Percentiles rank a stretch among this genome's conserved stretches.
Evolutionary conservation across 106 monocot species (phyloP).

Genomic region (Agapanthus africanus): DNA sequence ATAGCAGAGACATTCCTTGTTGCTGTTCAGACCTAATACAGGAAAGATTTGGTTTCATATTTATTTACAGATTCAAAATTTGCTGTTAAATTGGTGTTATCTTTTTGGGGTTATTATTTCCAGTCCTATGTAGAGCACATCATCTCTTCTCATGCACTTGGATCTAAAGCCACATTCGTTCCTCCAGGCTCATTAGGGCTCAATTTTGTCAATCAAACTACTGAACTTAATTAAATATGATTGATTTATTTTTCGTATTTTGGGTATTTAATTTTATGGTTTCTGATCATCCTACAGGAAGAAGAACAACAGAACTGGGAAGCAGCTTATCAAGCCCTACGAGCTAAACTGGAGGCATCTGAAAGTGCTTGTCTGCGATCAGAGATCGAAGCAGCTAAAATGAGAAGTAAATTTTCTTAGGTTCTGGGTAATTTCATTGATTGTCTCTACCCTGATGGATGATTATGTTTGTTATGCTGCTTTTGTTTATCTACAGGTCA

Average conservation of each 20-base stretch:
- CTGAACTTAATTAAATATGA: not conserved
- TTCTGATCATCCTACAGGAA: conserved; percentile 35
- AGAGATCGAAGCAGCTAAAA: conserved; percentile 86
- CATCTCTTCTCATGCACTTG: not conserved
- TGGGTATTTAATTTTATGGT: not conserved
- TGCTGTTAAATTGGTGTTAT: not conserved
- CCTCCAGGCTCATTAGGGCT: not conserved
- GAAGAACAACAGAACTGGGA: conserved; percentile 74
- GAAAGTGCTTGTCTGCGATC: conserved; percentile 53
- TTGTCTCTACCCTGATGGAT: not conserved
- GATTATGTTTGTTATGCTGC: not conserved
- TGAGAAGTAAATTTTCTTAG: conserved; percentile 53
- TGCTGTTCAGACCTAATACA: not conserved
- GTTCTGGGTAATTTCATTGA: not conserved
- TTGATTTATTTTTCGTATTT: not conserved
- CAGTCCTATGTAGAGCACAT: not conserved
- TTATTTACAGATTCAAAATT: not conserved
- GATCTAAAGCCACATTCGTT: not conserved
- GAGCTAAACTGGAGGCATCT: conserved; percentile 75
- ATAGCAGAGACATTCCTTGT: not conserved
- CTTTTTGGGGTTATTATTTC: not conserved
- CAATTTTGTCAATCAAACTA: not conserved
- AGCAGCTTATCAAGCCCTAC: conserved; percentile 37
- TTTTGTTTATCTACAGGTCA: conserved; percentile 45
- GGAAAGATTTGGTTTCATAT: not conserved